Base-by-base conservation (phyloP, 2,329 filamentous ascomycete species). In the Sclerotinia borealis region DNA sequence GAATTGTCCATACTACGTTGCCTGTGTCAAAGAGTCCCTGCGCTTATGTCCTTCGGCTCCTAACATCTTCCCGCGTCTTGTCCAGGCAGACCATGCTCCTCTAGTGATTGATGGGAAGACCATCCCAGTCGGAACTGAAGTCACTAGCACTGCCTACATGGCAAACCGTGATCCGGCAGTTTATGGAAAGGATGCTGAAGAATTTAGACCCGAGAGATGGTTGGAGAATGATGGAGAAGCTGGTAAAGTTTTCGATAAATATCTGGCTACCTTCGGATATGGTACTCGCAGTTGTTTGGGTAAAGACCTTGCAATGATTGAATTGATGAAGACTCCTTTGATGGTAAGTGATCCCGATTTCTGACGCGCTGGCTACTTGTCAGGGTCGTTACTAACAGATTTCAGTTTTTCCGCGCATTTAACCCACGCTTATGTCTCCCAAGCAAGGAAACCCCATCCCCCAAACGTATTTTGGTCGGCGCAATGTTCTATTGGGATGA, bases 231-330 rank as follows among this genome's bases (percentile, higher is more conserved):
- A 56, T 10, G 60, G 51, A 31, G 60, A 62, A 15, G 41, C 54
- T 13, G 49, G 50, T 9, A 62, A 48, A 31, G 31, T 55, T 7
- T 56, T 62, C 17, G 60, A 58, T 56, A 58, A 62, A 37, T 58
- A 62, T 49, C 34, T 62, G 29, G 51, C 51, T 55, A 62, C 50
- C 15, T 62, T 62, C n/a, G 60, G 60, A 11, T 62, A 56, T 47
- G 51, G 60, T 22, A 62, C 51, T 41, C 29, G 61, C 5, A 56
- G 43, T 25, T 63, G 61, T 39, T 51, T 63, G 45, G 61, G 45
- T 22, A 63, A 63, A 10, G 54, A 63, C 11, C 43, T 63, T 34
- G 52, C 45, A 27, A 58, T 58, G 52, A 49, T 59, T 47, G 52
- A 50, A 49, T 49, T 59, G 25, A 49, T 58, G 41, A 63, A 63